Base-by-base conservation (phyloP, 2,329 filamentous ascomycete genomes). In the Alternaria arborescens region DNA sequence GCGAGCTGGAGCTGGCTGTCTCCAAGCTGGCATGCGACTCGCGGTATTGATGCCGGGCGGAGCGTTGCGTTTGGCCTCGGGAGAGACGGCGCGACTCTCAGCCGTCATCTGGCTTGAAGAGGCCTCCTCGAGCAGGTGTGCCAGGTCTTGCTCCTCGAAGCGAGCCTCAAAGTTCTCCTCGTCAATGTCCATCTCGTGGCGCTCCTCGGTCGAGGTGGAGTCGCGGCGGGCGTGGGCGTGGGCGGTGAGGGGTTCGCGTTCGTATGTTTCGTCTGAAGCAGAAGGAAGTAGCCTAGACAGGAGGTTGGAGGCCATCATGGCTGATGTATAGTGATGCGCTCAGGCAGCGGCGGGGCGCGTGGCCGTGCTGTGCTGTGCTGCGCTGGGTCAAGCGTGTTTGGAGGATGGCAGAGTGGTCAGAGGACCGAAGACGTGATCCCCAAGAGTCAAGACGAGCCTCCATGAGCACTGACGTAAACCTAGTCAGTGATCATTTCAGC, bases 71-170 rank as follows among this genome's bases (percentile, higher is more conserved):
- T 74, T 57, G 67, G 71, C 51, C 70, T 78, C 54, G 66, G 73
- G 54, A 79, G 72, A 62, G 78, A 80, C 54, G 50, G 72, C 71
- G 32, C 71, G 71, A 62, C 79, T 83, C 48, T 80, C 81, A 46
- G 77, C 80, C 32, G 78, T 81, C 62, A 81, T 78, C 22, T 83
- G 81, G 66, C 82, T 86, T 24, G 80, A 79, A 16, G 79, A 78
- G 18, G 80, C 82, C 68, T 87, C 82, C 40, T 82, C 84, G 24
- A 88, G 78, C 50, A 86, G 80, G 51, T 85, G 82, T 59, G 87
- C 84, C 26, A 88, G 81, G 69, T 88, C 85, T 44, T 85, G 82
- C 51, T 87, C 84, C 64, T 84, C 83, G 67, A 85, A 87, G 40
- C 79, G 79, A 44, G 81, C 82, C 44, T 78, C 79, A 14, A 82